A percentile compares a stretch with the other conserved stretches of the same genome.
These are phyloP conservation scores for Botryotinia narcissicola DNA, from an alignment of 2,329 filamentous ascomycete genomes.

Conservation along the genomic window DNA sequence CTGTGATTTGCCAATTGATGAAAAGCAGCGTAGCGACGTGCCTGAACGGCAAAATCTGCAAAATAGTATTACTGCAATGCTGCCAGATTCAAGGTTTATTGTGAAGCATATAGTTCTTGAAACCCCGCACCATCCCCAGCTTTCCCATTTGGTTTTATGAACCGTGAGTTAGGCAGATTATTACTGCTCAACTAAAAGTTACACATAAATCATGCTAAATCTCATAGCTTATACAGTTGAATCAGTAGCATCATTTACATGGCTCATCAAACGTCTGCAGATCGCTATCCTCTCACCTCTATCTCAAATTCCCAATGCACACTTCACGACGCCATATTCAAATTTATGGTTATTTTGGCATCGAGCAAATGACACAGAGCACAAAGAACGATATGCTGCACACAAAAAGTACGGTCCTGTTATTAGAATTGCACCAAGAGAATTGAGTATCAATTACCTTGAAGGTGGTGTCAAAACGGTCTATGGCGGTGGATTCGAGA, in stretches of 20 bases:
- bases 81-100: background rate
- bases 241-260: background rate
- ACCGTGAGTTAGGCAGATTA: background rate
- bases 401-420: background rate
- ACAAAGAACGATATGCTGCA: background rate
- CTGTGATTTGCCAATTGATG: background rate
- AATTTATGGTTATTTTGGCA: background rate
- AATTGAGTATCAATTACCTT: background rate
- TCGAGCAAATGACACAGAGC: background rate
- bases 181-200: background rate
- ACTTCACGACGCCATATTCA: background rate
- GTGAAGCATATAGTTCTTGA: background rate
- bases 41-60: background rate
- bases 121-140: background rate
- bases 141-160: background rate
- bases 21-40: background rate
- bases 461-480: conserved; percentile 3
- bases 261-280: background rate
- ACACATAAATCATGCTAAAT: background rate
- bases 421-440: background rate
- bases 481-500: conserved; percentile 3
- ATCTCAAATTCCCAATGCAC: background rate
- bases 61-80: background rate
- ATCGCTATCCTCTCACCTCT: background rate
- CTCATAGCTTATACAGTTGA: background rate